Evolutionary conservation across 2,329 filamentous ascomycete genomes (phyloP), one percentile per base, ranked within the genome.

Genomic region (Fusarium buxicola): DNA sequence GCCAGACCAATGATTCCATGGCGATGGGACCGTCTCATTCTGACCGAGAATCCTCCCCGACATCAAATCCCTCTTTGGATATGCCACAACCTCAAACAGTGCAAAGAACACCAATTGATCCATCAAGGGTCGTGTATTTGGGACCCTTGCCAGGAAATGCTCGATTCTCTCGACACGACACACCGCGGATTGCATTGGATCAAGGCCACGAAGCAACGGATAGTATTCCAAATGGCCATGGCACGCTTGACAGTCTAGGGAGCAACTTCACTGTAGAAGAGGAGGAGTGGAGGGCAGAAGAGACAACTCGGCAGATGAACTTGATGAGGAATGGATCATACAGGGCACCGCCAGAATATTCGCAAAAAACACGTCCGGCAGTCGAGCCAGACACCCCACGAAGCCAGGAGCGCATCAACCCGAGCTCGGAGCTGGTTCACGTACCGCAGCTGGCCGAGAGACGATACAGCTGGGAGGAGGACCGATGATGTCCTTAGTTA

Each of bases 221-320:
- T 8, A 21, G 21, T 11, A n/a, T 35, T 10, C 32, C 27, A 10
- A 27, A 58, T 25, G 59, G 55, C 3, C 55, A 58, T 1, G 50
- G 44, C 9, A 66, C 69, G 4, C 45, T 73, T 28, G 79, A 81
- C 54, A 86, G 83, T 3, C 70, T 86, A 8, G 84, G 84, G 16
- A 86, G 84, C 69, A 85, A 86, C 55, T 87, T 80, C 63, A 87
- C 84, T 0, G 79, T 84, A 9, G 81, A 86, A 21, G 82, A 87
- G 59, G 81, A 82, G 57, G 70, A 73, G 7, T 47, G 36, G 24
- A 65, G 73, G 11, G 69, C 66, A 28, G 69, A 71, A 32, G 73
- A 73, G 48, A 52, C 74, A 35, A 65, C 69, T 9, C 62, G 67
- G 10, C 71, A 73, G 18, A 58, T 62, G 8, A 69, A 66, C 13